Conservation (phyloP, 208 protist genomes). For the Trypanosoma lewisi region DNA sequence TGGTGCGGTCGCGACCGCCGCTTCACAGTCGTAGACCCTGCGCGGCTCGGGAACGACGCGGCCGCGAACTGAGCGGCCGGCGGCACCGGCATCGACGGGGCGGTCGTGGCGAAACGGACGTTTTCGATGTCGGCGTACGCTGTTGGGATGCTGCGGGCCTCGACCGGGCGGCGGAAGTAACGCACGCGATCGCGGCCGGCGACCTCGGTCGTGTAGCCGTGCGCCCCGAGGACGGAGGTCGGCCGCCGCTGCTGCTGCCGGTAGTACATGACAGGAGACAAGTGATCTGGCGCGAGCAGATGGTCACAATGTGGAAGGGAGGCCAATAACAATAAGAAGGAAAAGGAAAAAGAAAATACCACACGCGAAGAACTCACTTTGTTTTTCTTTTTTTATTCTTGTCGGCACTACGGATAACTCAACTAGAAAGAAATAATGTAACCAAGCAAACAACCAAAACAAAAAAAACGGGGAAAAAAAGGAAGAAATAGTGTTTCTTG, state of each 20-base stretch:
- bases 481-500: too few species aligned
- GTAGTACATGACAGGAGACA: constrained; percentile 17
- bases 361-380: constrained; percentile 2
- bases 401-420: background rate
- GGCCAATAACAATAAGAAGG: background rate
- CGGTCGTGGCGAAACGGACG: constrained; percentile 27
- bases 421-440: background rate
- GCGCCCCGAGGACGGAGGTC: constrained; percentile 39
- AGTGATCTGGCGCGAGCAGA: too few species aligned
- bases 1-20: constrained; percentile 14
- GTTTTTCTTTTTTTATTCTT: constrained; percentile 9
- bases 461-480: background rate
- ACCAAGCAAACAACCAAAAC: too few species aligned
- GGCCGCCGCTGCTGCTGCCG: constrained; percentile 14
- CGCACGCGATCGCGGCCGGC: constrained; percentile 82
- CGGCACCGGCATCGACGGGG: constrained; percentile 10
- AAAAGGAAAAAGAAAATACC: constrained; percentile 2
- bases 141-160: constrained; percentile 33
- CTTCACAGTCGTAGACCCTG: constrained; percentile 16
- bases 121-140: constrained; percentile 22
- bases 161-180: constrained; percentile 85
- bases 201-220: constrained; percentile 71
- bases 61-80: constrained; percentile 10
- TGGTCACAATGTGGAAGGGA: too few species aligned
- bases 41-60: constrained; percentile 29